Evolutionary conservation across 2,329 filamentous ascomycete species (phyloP), one percentile per base, ranked within the genome.

Genomic region (Bimuria novae-zelandiae): DNA sequence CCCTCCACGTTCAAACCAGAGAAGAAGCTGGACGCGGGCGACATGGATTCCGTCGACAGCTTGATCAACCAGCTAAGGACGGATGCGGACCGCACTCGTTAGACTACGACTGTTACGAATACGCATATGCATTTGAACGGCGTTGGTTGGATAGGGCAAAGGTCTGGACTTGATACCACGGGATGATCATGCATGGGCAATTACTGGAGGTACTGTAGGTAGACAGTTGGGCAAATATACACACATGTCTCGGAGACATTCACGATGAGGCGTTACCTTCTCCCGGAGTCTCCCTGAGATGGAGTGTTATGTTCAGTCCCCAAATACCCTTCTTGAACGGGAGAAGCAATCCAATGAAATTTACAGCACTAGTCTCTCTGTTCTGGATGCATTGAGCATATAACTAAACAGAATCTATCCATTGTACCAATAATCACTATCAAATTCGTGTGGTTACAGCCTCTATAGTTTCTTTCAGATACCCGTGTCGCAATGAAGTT

Each of bases 1-100:
- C 84, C 86, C 1, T 79, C 82, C 30, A 83, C 88, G 65, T 76
- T 85, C 44, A 82, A 85, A 68, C 73, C 73, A 1, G 79, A 80
- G 25, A 79, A 73, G 16, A 86, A 85, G 62, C 77, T 93, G n/a
- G 89, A 96, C 68, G 91, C 93, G 0, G 79, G 77, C 17, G 86
- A 97, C 72, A 97, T 97, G 94, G 89, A 92, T 48, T 86, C 85
- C 7, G 86, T 96, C 35, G 90, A 97, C 73, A 78, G 74, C 25
- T 77, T 96, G 43, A 90, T 96, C 71, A 79, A 84, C 46, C 83
- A 79, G 29, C 76, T 96, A 55, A 84, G 58, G 40, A 32, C 29
- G 10, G 32, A 51, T 30, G 52, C 52, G 7, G 32, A 33, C 25
- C 52, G 33, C 22, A 17, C 25, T 30, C 33, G 49, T 35, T 51